Percentiles rank a stretch among this genome's conserved stretches.
These are phyloP conservation scores for Mimosa pudica DNA, from an alignment of 306 rosid genomes.

Conservation along the genomic window DNA sequence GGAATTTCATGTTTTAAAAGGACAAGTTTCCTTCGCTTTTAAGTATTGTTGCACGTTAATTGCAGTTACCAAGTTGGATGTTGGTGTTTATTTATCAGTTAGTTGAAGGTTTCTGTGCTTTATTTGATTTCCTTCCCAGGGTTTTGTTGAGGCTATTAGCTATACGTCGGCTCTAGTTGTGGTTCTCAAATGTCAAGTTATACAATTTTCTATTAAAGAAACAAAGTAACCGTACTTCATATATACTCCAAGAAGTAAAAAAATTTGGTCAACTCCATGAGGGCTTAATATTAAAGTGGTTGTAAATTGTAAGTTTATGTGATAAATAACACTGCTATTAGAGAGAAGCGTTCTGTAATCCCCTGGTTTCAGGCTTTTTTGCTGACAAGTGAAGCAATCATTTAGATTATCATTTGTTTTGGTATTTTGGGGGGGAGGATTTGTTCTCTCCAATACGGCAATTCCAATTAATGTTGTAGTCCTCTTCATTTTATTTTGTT, in stretches of 20 bases:
- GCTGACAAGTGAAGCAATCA: constrained; percentile 17
- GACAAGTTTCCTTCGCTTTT: not conserved
- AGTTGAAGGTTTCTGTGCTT: not conserved
- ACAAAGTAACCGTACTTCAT: not conserved
- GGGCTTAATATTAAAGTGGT: constrained; percentile 1
- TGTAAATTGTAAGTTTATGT: not conserved
- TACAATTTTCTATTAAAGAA: not conserved
- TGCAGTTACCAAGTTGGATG: constrained; percentile 3
- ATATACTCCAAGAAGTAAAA: not conserved
- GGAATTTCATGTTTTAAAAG: constrained; percentile 9
- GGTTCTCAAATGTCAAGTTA: constrained; percentile 14
- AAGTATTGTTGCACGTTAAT: constrained; percentile 2
- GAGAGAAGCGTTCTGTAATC: constrained; percentile 3
- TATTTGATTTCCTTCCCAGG: constrained; percentile 12
- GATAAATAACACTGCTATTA: not conserved
- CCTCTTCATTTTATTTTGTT: not conserved
- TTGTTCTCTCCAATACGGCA: not conserved
- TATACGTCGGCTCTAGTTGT: constrained; percentile 5
- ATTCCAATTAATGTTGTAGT: constrained; percentile 6
- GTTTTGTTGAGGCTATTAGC: constrained; percentile 11
- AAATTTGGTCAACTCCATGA: not conserved
- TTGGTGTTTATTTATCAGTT: not conserved
- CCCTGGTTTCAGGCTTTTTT: constrained; percentile 5
- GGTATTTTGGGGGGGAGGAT: constrained; percentile 8
- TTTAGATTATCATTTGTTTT: not conserved